Base-by-base conservation (phyloP, 2,329 filamentous ascomycete species). In the Chaetomium sp. region DNA sequence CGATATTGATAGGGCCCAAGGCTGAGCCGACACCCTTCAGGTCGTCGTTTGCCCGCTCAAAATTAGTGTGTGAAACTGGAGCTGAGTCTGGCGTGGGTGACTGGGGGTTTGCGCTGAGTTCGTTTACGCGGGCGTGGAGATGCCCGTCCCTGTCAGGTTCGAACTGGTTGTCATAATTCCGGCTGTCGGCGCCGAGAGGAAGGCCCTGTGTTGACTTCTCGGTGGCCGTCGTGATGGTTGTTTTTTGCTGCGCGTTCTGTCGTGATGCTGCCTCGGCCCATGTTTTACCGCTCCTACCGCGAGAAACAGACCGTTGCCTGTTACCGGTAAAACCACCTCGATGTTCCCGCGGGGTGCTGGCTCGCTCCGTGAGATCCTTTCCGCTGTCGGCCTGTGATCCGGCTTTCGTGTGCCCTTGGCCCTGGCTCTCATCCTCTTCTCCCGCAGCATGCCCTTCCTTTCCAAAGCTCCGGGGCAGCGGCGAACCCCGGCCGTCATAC, bases 11-110 rank as follows among this genome's bases (percentile, higher is more conserved):
- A 27, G 38, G 38, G 3, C 55, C 23, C 21, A 31, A 60, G 8
- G 62, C 65, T 4, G 66, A 68, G 19, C 69, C 69, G 16, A 70
- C 58, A 13, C 68, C 68, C 29, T 61, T 67, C 27, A 70, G 62
- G n/a, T 55, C 59, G 19, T 68, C 66, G 10, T 56, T 57, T 2
- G 60, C 49, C 3, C 45, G 62, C 8, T 21, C 21, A 23, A 60
- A 49, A 8, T 16, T n/a, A 2, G 60, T 21, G 12, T 21, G 55
- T 23, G 42, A 13, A 33, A 25, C 12, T 4, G 16, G 56, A 6
- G 21, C 10, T 19, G 9, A 8, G 19, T 21, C 42, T 58, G 56
- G 4, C 7, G 23, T 2, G 35, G 47, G 21, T 29, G 35, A 21
- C 2, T 25, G 12, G 33, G 27, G 16, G 16, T 19, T n/a, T 21